Conservation (phyloP, 805 yeast species). For the Monosporozyma aerobia region DNA sequence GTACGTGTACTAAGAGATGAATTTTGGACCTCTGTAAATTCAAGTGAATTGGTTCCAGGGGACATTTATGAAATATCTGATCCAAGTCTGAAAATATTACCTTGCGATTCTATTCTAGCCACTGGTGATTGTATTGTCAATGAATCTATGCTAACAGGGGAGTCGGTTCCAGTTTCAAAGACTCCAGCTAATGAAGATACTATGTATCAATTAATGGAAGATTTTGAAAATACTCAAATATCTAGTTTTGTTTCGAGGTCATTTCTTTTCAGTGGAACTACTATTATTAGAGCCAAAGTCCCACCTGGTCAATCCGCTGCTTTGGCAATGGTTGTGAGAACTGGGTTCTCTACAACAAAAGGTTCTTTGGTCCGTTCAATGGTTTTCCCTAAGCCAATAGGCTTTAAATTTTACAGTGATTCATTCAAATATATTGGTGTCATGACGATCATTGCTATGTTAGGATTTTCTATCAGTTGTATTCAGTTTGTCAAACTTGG, state of each 20-base stretch:
- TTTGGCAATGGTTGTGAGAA: conserved; percentile 75
- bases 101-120: conserved; percentile 81
- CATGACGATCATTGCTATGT: conserved; percentile 74
- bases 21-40: conserved; percentile 76
- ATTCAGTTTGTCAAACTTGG: conserved; percentile 73
- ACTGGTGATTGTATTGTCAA: conserved; percentile 95
- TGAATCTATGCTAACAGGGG: conserved; percentile 97
- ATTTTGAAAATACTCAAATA: conserved; percentile 46
- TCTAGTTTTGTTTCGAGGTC: conserved; percentile 63
- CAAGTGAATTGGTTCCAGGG: conserved; percentile 86
- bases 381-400: conserved; percentile 92
- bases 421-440: conserved; percentile 94
- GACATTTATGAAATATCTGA: conserved; percentile 89
- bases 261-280: conserved; percentile 81
- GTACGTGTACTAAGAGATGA: conserved; percentile 87
- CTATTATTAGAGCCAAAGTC: conserved; percentile 70
- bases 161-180: conserved; percentile 93
- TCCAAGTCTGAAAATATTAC: conserved; percentile 62
- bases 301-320: conserved; percentile 48
- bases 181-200: conserved; percentile 54
- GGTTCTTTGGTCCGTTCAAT: conserved; percentile 90
- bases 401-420: conserved; percentile 87
- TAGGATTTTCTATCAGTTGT: conserved; percentile 81
- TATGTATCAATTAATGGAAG: conserved; percentile 46
- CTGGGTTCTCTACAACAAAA: conserved; percentile 92